phyloP scores from a whole-genome alignment of 768 basidiomycete species.

The Russula olivacea region DNA sequence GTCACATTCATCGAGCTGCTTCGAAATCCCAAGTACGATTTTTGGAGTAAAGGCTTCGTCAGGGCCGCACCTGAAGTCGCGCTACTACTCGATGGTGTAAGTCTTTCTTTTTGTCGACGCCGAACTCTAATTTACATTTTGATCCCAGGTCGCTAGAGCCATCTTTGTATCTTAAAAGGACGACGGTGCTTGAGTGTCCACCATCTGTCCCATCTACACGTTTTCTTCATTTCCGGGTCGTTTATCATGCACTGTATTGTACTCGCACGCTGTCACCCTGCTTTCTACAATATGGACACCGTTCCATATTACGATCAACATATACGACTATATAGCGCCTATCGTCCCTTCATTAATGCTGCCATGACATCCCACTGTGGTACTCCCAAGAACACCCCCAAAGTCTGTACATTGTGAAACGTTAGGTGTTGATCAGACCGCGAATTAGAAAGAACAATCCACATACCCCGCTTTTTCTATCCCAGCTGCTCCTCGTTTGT shows the following conservation, averaged over 20 bases:
- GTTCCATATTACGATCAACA: slow-evolving; percentile 37
- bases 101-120: slow-evolving; percentile 30
- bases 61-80: slow-evolving; percentile 83
- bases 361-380: slow-evolving; percentile 34
- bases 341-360: slow-evolving; percentile 32
- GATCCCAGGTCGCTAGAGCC: slow-evolving; percentile 61
- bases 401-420: slow-evolving; percentile 29
- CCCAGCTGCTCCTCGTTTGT: slow-evolving; percentile 62
- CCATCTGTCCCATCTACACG: slow-evolving; percentile 73
- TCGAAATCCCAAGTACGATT: slow-evolving; percentile 83
- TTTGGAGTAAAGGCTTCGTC: slow-evolving; percentile 85
- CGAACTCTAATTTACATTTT: slow-evolving; percentile 18
- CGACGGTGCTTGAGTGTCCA: slow-evolving; percentile 33
- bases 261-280: slow-evolving; percentile 52
- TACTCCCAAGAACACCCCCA: slow-evolving; percentile 34
- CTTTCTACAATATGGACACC: slow-evolving; percentile 43
- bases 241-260: slow-evolving; percentile 79
- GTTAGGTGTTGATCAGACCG: slow-evolving; percentile 13
- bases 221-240: slow-evolving; percentile 38
- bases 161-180: slow-evolving; percentile 60
- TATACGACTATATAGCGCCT: slow-evolving; percentile 34
- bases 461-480: slow-evolving; percentile 71
- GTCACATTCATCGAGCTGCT: slow-evolving; percentile 93
- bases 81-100: slow-evolving; percentile 74
- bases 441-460: slow-evolving; percentile 27